Conservation (phyloP, 192 early-diverging fungal species). For the Linnemannia zychae region DNA sequence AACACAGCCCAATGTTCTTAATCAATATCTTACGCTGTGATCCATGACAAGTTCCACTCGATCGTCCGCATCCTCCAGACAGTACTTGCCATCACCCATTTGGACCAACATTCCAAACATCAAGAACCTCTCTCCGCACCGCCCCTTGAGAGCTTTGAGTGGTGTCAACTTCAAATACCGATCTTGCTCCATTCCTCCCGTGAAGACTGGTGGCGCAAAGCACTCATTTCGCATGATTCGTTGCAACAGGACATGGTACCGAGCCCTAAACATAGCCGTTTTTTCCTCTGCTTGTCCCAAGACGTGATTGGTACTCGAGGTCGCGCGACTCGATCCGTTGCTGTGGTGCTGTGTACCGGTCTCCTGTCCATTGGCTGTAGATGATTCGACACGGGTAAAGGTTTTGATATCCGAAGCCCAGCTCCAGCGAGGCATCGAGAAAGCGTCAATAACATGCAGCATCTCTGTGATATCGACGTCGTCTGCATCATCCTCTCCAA, state of each 20-base stretch:
- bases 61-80: constrained; percentile 87
- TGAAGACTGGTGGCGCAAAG: constrained; percentile 79
- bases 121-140: constrained; percentile 74
- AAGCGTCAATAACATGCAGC: constrained; percentile 81
- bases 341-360: neutral
- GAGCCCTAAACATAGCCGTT: constrained; percentile 76
- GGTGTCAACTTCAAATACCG: constrained; percentile 72
- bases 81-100: constrained; percentile 82
- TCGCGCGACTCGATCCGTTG: constrained; percentile 21
- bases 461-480: constrained; percentile 67
- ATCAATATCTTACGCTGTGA: constrained; percentile 56
- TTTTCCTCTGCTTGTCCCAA: constrained; percentile 75
- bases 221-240: constrained; percentile 84
- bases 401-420: constrained; percentile 75
- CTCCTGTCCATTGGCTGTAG: neutral
- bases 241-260: constrained; percentile 85
- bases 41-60: constrained; percentile 82
- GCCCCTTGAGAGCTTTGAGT: constrained; percentile 85
- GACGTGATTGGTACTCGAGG: constrained; percentile 52
- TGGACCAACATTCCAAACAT: constrained; percentile 92
- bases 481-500: constrained; percentile 54
- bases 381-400: constrained; percentile 64
- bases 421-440: constrained; percentile 76
- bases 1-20: neutral
- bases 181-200: constrained; percentile 43